Conservation (phyloP, 768 basidiomycete species). For the Clavaria fumosa region DNA sequence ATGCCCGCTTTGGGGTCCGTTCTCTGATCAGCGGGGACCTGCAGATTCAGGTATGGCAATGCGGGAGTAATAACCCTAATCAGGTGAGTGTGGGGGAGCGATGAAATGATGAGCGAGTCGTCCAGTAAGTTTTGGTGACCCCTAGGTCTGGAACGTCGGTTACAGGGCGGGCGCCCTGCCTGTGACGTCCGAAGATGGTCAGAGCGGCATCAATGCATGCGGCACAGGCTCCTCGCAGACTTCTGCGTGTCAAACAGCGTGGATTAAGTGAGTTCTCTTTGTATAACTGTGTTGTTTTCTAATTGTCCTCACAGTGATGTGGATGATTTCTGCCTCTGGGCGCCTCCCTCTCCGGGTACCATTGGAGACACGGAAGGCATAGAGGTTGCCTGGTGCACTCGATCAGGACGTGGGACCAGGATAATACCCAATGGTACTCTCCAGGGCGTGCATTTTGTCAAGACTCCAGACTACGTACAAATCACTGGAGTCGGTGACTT, state of each 20-base stretch:
- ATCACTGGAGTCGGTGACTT: conserved; percentile 44
- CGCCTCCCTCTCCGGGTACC: conserved; percentile 5
- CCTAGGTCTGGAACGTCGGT: conserved; percentile 3
- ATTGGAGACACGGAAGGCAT: conserved; percentile 8
- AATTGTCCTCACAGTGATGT: conserved; percentile 3
- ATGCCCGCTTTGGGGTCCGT: too few species aligned
- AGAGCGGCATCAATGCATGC: conserved; percentile 7
- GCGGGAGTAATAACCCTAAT: conserved; percentile 26
- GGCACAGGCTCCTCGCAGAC: conserved; percentile 6
- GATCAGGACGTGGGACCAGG: conserved; percentile 23
- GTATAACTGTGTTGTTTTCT: not conserved
- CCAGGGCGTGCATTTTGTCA: conserved; percentile 23
- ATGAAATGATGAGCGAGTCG: not conserved
- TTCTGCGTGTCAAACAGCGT: conserved; percentile 7
- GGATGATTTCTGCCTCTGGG: conserved; percentile 9
- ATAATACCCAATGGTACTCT: conserved; percentile 29
- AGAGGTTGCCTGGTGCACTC: conserved; percentile 7
- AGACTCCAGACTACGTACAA: conserved; percentile 47
- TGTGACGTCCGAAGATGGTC: conserved; percentile 7
- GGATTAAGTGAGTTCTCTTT: conserved; percentile 6
- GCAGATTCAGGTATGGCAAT: conserved; percentile 35
- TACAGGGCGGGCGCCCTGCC: conserved; percentile 6
- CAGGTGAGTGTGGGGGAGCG: conserved; percentile 25
- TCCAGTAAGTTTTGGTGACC: not conserved
- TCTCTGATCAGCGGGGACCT: too few species aligned